These are phyloP conservation scores for Scheffersomyces cryptocercus DNA, from an alignment of 1,139 yeast genomes.

Conservation along the genomic window DNA sequence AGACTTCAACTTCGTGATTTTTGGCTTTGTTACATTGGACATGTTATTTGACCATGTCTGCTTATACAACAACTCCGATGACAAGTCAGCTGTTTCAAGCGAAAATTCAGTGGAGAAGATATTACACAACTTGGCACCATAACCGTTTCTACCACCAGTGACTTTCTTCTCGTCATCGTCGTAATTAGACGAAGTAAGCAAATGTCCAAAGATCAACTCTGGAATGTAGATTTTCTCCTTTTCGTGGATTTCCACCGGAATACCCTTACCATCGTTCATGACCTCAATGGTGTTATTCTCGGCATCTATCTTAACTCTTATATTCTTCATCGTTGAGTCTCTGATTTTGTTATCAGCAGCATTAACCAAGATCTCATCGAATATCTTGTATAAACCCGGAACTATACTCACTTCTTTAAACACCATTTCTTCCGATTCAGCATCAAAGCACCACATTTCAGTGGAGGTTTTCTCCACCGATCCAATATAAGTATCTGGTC, in stretches of 20 bases:
- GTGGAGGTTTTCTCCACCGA: conserved; percentile 82
- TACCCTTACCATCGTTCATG: conserved; percentile 92
- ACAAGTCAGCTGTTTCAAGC: conserved; percentile 86
- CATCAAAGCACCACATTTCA: conserved; percentile 85
- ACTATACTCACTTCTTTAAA: conserved; percentile 75
- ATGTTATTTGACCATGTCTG: conserved; percentile 90
- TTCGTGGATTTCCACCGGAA: conserved; percentile 90
- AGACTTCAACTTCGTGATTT: conserved; percentile 59
- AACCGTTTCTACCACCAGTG: conserved; percentile 98
- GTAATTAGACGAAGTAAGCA: conserved; percentile 92
- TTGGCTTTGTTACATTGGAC: conserved; percentile 76
- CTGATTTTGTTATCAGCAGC: conserved; percentile 99
- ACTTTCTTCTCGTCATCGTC: conserved; percentile 95
- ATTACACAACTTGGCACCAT: conserved; percentile 92
- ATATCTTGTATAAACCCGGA: conserved; percentile 94
- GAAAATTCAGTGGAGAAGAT: conserved; percentile 87
- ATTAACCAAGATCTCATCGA: conserved; percentile 95
- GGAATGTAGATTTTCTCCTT: conserved; percentile 95
- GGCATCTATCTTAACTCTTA: conserved; percentile 77
- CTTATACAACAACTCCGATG: conserved; percentile 59
- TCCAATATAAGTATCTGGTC: conserved; percentile 98
- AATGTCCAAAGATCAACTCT: conserved; percentile 92
- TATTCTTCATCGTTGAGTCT: conserved; percentile 84
- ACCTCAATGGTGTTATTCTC: conserved; percentile 78
- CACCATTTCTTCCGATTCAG: conserved; percentile 69